phyloP scores from a whole-genome alignment of 2,329 filamentous ascomycete species.

The Shiraia bambusicola region DNA sequence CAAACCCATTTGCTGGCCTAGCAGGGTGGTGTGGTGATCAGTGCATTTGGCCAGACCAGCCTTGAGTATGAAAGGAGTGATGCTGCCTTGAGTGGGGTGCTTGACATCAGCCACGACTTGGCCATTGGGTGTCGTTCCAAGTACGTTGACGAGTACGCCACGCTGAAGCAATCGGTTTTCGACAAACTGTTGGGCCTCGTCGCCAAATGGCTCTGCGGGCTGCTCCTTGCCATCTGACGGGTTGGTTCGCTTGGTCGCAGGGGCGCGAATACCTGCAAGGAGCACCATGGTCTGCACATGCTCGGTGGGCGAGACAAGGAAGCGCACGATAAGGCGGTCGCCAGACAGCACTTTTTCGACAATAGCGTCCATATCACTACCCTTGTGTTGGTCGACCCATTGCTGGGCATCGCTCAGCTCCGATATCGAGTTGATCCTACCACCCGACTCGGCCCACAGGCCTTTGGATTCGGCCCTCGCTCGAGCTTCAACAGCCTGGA shows the following conservation, averaged over 20 bases:
- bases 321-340: conserved; percentile 81
- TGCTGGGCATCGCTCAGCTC: conserved; percentile 74
- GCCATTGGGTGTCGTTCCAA: conserved; percentile 85
- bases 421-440: conserved; percentile 73
- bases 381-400: conserved; percentile 82
- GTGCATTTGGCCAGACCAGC: conserved; percentile 89
- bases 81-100: conserved; percentile 82
- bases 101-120: conserved; percentile 86
- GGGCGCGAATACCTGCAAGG: conserved; percentile 83
- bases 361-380: conserved; percentile 74
- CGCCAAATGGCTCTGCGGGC: conserved; percentile 83
- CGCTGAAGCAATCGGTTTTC: conserved; percentile 85
- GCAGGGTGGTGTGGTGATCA: conserved; percentile 91
- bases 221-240: conserved; percentile 77
- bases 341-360: conserved; percentile 90
- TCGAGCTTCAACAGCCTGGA: conserved; percentile 74
- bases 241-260: conserved; percentile 82
- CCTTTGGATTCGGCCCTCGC: conserved; percentile 80
- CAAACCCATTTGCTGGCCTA: conserved; percentile 83
- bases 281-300: conserved; percentile 88
- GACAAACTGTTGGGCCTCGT: conserved; percentile 85
- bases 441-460: conserved; percentile 70
- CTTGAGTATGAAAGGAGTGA: conserved; percentile 86
- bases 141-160: conserved; percentile 76
- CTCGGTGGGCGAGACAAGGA: conserved; percentile 77